Evolutionary conservation across 2,329 filamentous ascomycete genomes (phyloP).

Genomic region (Pseudopithomyces maydicus): DNA sequence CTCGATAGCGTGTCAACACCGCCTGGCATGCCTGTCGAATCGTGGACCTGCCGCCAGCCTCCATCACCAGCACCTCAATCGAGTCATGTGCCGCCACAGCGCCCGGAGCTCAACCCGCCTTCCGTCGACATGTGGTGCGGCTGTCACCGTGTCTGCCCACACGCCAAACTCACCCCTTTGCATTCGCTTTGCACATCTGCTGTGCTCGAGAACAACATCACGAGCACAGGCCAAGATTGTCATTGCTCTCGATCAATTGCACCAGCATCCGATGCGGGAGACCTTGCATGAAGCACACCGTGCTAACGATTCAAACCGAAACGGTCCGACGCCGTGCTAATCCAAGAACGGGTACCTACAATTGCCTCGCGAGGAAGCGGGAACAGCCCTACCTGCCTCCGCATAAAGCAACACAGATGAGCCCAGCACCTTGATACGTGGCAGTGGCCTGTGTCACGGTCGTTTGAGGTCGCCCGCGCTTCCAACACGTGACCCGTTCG

Average conservation of each 20-base stretch:
- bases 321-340: conserved; percentile 12
- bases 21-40: conserved; percentile 4
- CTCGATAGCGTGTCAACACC: conserved; percentile 26
- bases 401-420: conserved; percentile 26
- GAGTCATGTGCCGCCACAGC: no score
- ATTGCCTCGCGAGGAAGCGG: conserved; percentile 33
- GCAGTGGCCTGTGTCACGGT: neutral
- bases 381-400: conserved; percentile 16
- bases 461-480: neutral
- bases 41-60: no score
- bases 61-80: no score
- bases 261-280: conserved; percentile 20
- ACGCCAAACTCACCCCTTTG: no score
- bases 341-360: conserved; percentile 17
- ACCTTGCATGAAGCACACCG: conserved; percentile 25
- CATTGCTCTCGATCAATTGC: neutral
- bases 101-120: no score
- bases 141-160: no score
- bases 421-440: neutral
- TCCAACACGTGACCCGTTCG: no score
- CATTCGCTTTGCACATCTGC: no score
- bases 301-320: conserved; percentile 17
- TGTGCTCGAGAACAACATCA: no score
- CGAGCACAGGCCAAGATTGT: neutral
- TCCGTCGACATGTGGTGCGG: no score